Percentiles rank a stretch among this genome's conserved stretches.
phyloP scores from a whole-genome alignment of 2,329 filamentous ascomycete species.

The Penicillium fuscoglaucum region DNA sequence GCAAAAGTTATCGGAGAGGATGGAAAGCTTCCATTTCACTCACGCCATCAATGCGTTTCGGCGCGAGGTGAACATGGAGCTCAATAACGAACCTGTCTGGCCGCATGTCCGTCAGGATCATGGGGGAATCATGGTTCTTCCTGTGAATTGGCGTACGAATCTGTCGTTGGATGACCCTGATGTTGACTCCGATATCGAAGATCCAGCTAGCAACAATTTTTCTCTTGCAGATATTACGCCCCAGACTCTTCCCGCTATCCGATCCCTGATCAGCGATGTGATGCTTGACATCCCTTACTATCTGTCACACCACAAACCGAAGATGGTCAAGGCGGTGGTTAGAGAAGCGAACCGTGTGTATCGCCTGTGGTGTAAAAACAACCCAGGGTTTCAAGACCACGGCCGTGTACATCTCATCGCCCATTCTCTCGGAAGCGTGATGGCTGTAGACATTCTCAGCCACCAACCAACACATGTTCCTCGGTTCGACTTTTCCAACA shows the following conservation, averaged over 20 bases:
- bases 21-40: conserved; percentile 96
- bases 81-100: conserved; percentile 72
- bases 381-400: conserved; percentile 75
- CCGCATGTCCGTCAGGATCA: conserved; percentile 72
- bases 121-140: conserved; percentile 89
- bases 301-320: conserved; percentile 90
- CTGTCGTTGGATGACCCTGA: conserved; percentile 83
- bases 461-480: conserved; percentile 77
- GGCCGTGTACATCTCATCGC: conserved; percentile 90
- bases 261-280: conserved; percentile 91
- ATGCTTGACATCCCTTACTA: conserved; percentile 99
- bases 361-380: conserved; percentile 89
- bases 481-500: conserved; percentile 41
- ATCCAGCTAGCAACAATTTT: conserved; percentile 62
- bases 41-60: conserved; percentile 92
- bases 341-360: conserved; percentile 95
- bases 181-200: conserved; percentile 52
- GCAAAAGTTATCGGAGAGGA: conserved; percentile 89
- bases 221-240: conserved; percentile 88
- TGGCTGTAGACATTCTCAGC: conserved; percentile 89
- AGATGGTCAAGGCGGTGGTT: conserved; percentile 88
- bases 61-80: conserved; percentile 79
- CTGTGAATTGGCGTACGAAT: conserved; percentile 89
- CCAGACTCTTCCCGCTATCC: conserved; percentile 84
- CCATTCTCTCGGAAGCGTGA: conserved; percentile 90